A percentile compares a stretch with the other conserved stretches of the same genome.
These are phyloP conservation scores for Aplosporella prunicola DNA, from an alignment of 2,329 filamentous ascomycete genomes.

Conservation along the genomic window DNA sequence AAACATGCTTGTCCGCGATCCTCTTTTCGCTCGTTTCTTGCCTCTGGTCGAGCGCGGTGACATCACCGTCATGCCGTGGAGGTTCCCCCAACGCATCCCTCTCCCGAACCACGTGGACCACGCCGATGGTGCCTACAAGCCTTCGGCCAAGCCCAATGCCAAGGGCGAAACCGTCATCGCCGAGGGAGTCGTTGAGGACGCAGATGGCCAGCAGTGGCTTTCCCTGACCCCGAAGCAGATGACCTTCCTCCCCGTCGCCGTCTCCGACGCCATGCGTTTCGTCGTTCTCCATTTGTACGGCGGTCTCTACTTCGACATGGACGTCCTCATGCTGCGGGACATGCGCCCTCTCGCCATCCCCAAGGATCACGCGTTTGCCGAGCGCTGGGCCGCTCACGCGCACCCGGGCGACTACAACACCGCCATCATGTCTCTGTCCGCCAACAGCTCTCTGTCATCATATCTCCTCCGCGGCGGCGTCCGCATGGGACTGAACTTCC, in stretches of 20 bases:
- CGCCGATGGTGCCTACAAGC: constrained; percentile 41
- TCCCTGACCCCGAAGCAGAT: constrained; percentile 46
- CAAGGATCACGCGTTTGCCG: constrained; percentile 44
- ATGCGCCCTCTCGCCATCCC: constrained; percentile 45
- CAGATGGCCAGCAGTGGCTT: constrained; percentile 43
- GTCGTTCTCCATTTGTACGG: constrained; percentile 46
- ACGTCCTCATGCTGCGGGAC: constrained; percentile 45
- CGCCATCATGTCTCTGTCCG: constrained; percentile 46
- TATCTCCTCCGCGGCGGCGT: constrained; percentile 48
- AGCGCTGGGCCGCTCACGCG: constrained; percentile 46
- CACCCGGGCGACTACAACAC: constrained; percentile 49
- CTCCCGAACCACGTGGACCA: constrained; percentile 40
- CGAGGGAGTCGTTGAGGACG: constrained; percentile 43
- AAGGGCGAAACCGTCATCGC: constrained; percentile 37
- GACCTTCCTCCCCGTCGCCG: constrained; percentile 49
- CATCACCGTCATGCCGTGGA: constrained; percentile 44
- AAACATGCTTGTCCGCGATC: constrained; percentile 43
- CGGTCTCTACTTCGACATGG: constrained; percentile 48
- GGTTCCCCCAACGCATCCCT: constrained; percentile 44
- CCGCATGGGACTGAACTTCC: constrained; percentile 50
- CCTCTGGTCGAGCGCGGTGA: constrained; percentile 46
- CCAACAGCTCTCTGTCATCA: constrained; percentile 46
- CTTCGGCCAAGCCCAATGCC: constrained; percentile 34
- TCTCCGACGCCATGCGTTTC: constrained; percentile 47
- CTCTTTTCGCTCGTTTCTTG: constrained; percentile 44